Evolutionary conservation across 2,329 filamentous ascomycete genomes (phyloP), one percentile per base, ranked within the genome.

Genomic region (Trichoderma lentiforme): DNA sequence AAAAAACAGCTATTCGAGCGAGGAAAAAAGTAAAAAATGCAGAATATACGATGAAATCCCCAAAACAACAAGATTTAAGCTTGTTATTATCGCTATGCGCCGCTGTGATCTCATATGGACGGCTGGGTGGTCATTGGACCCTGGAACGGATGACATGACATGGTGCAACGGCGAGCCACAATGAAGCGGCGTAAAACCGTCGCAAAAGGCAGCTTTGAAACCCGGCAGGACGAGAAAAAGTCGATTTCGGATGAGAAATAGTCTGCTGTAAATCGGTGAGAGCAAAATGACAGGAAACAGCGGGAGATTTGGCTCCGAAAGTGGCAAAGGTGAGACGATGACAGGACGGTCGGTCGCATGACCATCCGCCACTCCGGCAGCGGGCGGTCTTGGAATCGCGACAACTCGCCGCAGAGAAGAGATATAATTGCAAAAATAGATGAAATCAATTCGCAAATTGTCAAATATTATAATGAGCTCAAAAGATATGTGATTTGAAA

Each of bases 301-400:
- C 18, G 39, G 32, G n/a, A 58, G 58, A 26, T 63, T 24, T 63
- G 34, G 26, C 36, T 30, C 43, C 47, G 24, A 36, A 28, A n/a
- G 64, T 62, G 70, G 70, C 70, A 24, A 71, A 47, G 43, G 58
- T 72, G 61, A 62, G 64, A 62, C 43, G 39, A 57, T 61, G 57
- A 51, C 43, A 14, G 56, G 26, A 43, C 32, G n/a, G 15, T 32
- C 70, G 64, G 70, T 72, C 70, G 70, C 64, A 64, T 72, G 70
- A 67, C 64, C 70, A 68, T 72, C 57, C 47, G 64, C 65, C 70
- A 68, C 70, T 65, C 60, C 64, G 34, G 47, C 32, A 32, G 70
- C 30, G 32, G 64, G 64, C 64, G 26, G 51, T 63, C 57, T 72
- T 72, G 18, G 26, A 57, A 63, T 72, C 64, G 64, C 57, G 47